Percentiles rank a stretch among this genome's conserved stretches.
These are phyloP conservation scores for Starmerella vaccinii DNA, from an alignment of 805 yeast species.

Conservation along the genomic window DNA sequence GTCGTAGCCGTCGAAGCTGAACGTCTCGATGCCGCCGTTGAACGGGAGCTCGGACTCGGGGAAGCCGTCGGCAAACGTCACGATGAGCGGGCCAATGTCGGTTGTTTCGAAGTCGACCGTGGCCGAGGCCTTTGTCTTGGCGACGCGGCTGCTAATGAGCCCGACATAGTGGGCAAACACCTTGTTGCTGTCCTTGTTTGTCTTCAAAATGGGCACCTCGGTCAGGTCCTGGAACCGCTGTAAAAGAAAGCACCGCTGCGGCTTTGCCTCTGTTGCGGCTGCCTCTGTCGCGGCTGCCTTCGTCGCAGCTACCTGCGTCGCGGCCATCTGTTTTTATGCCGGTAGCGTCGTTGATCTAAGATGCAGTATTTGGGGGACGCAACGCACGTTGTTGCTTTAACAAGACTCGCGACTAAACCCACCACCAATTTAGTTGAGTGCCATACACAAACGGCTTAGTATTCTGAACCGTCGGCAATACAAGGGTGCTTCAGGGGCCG, in stretches of 20 bases:
- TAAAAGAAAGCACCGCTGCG: neutral
- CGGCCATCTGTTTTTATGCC: no score
- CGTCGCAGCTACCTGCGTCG: no score
- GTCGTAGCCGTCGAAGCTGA: conserved; percentile 14
- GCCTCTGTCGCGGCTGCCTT: no score
- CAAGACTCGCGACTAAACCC: no score
- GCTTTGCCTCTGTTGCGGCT: neutral
- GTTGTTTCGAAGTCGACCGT: neutral
- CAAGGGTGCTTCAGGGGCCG: no score
- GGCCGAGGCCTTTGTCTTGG: neutral
- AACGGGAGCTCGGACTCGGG: conserved; percentile 18
- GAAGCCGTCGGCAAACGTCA: conserved; percentile 15
- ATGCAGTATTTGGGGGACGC: no score
- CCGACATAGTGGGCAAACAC: neutral
- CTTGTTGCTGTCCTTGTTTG: neutral
- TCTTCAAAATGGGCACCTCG: neutral
- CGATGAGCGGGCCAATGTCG: conserved; percentile 13
- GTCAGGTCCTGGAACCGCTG: neutral
- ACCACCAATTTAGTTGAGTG: no score
- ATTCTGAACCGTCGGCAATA: no score
- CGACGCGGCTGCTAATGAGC: neutral
- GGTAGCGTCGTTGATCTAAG: no score
- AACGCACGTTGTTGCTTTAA: no score
- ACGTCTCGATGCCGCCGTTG: conserved; percentile 18
- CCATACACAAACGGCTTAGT: no score